Percentiles rank a stretch among this genome's conserved stretches.
Conservation (phyloP, 495 filamentous ascomycete genomes). For the Tuber aestivum region DNA sequence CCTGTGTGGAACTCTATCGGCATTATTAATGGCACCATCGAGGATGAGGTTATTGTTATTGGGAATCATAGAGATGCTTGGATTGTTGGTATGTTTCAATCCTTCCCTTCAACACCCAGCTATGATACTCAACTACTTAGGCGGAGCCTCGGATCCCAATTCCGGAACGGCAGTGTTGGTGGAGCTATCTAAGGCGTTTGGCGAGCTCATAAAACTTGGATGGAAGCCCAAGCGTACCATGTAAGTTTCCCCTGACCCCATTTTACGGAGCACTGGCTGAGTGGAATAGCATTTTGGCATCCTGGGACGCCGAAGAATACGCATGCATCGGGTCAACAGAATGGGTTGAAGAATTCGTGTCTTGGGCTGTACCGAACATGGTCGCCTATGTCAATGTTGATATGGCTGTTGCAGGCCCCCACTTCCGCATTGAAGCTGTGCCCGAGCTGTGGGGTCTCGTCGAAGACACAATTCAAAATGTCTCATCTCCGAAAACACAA, state of each 20-base stretch:
- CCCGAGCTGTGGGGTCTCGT: slow-evolving; percentile 76
- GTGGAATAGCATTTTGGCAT: slow-evolving; percentile 53
- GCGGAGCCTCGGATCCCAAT: slow-evolving; percentile 49
- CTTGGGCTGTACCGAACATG: slow-evolving; percentile 70
- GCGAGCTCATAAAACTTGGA: slow-evolving; percentile 45
- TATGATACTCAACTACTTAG: not conserved
- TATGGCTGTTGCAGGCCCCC: slow-evolving; percentile 53
- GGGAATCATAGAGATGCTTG: slow-evolving; percentile 92
- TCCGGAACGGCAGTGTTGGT: slow-evolving; percentile 47
- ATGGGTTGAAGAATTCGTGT: slow-evolving; percentile 67
- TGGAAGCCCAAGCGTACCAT: slow-evolving; percentile 55
- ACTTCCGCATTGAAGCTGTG: slow-evolving; percentile 42
- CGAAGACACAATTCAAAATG: slow-evolving; percentile 59
- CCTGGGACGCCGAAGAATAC: slow-evolving; percentile 74
- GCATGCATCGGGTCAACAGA: slow-evolving; percentile 53
- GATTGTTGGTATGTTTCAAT: slow-evolving; percentile 49
- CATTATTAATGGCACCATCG: slow-evolving; percentile 80
- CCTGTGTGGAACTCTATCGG: slow-evolving; percentile 95
- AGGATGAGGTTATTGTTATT: slow-evolving; percentile 80
- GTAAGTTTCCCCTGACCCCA: slow-evolving; percentile 8
- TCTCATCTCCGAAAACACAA: slow-evolving; percentile 69
- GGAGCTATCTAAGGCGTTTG: slow-evolving; percentile 46
- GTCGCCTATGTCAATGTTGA: slow-evolving; percentile 70
- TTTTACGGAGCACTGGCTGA: not conserved
- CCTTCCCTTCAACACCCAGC: not conserved